These are phyloP conservation scores for Marasmius tenuissimus DNA, from an alignment of 1,284 basidiomycete species.

Conservation along the genomic window DNA sequence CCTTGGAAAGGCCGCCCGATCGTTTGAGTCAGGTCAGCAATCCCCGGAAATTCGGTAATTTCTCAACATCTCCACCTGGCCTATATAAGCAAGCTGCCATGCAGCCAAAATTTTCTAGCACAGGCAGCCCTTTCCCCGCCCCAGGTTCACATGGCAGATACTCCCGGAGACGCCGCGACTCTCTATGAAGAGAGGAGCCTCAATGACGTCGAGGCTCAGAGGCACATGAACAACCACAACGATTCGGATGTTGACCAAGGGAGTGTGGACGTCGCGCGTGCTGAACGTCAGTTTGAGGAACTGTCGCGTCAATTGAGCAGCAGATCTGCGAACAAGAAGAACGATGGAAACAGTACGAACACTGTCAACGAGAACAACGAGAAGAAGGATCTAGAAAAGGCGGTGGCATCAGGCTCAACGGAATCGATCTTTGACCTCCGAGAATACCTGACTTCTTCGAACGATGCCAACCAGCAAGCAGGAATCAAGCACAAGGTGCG, in stretches of 20 bases:
- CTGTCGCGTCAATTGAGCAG: slow-evolving; percentile 13
- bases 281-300: slow-evolving; percentile 14
- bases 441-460: slow-evolving; percentile 72
- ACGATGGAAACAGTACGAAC: neutral
- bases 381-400: slow-evolving; percentile 11
- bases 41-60: too few relatives aligned
- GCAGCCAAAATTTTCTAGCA: too few relatives aligned
- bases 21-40: too few relatives aligned
- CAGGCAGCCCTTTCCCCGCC: too few relatives aligned
- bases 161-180: slow-evolving; percentile 15
- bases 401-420: slow-evolving; percentile 11
- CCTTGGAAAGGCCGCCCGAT: too few relatives aligned
- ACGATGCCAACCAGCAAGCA: slow-evolving; percentile 64
- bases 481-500: slow-evolving; percentile 76
- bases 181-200: slow-evolving; percentile 11
- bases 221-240: neutral
- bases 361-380: slow-evolving; percentile 1
- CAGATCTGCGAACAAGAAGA: neutral
- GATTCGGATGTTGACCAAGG: neutral
- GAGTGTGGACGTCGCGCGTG: slow-evolving; percentile 12
- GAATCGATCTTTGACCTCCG: slow-evolving; percentile 61
- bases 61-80: too few relatives aligned
- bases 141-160: slow-evolving; percentile 13
- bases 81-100: too few relatives aligned
- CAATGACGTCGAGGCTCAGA: slow-evolving; percentile 6